These are phyloP conservation scores for Dendrocalamus latiflorus DNA, from an alignment of 202 grass and related monocot genomes.

Conservation along the genomic window DNA sequence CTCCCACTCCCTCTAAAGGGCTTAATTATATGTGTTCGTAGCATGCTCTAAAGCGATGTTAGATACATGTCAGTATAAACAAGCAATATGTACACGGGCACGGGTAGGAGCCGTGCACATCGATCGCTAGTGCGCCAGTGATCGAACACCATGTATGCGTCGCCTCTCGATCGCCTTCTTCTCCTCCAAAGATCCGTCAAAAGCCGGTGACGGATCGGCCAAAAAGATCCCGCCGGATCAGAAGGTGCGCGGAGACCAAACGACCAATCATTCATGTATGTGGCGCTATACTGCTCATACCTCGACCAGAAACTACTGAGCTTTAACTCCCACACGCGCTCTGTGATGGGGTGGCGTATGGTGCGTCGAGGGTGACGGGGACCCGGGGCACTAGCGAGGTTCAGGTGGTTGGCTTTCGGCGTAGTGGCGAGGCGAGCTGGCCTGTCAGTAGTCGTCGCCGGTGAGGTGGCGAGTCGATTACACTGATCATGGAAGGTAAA, in stretches of 20 bases:
- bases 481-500: neutral
- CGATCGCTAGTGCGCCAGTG: conserved; percentile 11
- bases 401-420: conserved; percentile 22
- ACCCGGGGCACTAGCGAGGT: neutral
- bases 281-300: neutral
- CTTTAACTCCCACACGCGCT: neutral
- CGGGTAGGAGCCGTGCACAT: neutral
- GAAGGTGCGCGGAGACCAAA: neutral
- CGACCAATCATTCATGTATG: neutral
- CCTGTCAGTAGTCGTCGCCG: conserved; percentile 28
- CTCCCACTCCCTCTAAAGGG: neutral
- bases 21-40: neutral
- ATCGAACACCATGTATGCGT: neutral
- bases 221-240: conserved; percentile 9
- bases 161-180: too few species aligned
- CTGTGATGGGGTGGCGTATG: neutral
- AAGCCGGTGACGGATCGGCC: neutral
- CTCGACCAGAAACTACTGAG: neutral
- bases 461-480: conserved; percentile 5
- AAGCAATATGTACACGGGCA: conserved; percentile 3
- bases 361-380: neutral
- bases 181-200: conserved; percentile 28
- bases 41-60: conserved; percentile 18
- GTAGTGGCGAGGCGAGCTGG: conserved; percentile 29
- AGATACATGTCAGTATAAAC: conserved; percentile 6